phyloP scores from a whole-genome alignment of 805 yeast genomes.

The Cyberlindnera xishuangbannaensis region DNA sequence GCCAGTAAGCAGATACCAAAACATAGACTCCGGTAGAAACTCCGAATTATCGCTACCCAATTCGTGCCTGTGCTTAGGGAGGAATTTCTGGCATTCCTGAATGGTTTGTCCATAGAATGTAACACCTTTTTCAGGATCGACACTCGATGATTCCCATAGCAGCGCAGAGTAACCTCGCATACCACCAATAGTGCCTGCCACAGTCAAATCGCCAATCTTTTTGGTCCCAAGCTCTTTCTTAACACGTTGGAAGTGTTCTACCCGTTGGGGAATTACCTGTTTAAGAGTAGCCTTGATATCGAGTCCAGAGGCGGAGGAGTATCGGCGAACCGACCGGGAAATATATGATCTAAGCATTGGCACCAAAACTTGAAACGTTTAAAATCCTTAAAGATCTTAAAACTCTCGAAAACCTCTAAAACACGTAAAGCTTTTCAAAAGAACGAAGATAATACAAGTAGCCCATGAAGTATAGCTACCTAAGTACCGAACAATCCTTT shows the following conservation, averaged over 20 bases:
- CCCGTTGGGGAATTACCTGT: conserved; percentile 37
- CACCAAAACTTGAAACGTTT: no score
- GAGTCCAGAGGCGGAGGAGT: conserved; percentile 14
- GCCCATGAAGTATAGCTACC: no score
- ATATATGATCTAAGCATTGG: no score
- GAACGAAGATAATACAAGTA: no score
- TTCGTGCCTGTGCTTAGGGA: conserved; percentile 47
- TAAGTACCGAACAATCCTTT: no score
- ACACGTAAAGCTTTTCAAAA: no score
- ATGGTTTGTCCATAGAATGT: conserved; percentile 75
- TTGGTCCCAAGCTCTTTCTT: conserved; percentile 31
- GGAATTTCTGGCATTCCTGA: conserved; percentile 57
- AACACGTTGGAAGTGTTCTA: conserved; percentile 34
- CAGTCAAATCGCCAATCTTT: conserved; percentile 40
- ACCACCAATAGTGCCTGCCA: conserved; percentile 53
- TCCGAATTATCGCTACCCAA: conserved; percentile 35
- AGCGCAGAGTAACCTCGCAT: conserved; percentile 74
- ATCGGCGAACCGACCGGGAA: no score
- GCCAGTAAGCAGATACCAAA: conserved; percentile 76
- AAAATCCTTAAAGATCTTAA: no score
- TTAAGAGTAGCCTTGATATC: conserved; percentile 24
- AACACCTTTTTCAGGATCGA: conserved; percentile 73
- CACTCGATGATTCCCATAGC: conserved; percentile 76
- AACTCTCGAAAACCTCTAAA: no score
- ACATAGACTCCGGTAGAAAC: conserved; percentile 70